These are phyloP conservation scores for Kwoniella bestiolae DNA, from an alignment of 768 basidiomycete species.

Conservation along the genomic window DNA sequence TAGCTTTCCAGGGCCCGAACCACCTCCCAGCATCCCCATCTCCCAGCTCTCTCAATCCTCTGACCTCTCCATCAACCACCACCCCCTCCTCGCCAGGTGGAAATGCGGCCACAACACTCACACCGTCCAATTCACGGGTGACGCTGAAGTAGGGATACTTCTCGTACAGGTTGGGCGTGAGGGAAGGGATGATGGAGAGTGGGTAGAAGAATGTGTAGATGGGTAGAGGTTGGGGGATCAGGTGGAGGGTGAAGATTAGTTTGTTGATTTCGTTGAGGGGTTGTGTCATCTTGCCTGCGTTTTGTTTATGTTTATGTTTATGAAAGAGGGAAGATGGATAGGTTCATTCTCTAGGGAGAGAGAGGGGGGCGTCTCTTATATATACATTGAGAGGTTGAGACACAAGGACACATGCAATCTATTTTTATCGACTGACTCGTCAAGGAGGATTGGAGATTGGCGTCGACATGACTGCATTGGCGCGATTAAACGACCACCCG, in stretches of 20 bases:
- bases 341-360: background rate
- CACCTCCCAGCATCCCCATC: conserved; percentile 29
- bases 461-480: no score
- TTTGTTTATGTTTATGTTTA: background rate
- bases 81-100: conserved; percentile 2
- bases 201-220: conserved; percentile 27
- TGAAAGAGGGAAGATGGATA: background rate
- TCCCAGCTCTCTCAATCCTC: conserved; percentile 29
- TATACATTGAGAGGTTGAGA: no score
- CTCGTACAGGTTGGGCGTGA: conserved; percentile 1
- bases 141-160: conserved; percentile 23
- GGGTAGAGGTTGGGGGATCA: conserved; percentile 9
- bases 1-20: conserved; percentile 26
- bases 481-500: background rate
- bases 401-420: no score
- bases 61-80: conserved; percentile 19
- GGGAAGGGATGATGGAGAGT: background rate
- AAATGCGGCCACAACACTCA: conserved; percentile 18
- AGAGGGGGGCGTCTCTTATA: background rate
- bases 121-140: conserved; percentile 5
- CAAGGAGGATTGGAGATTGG: no score
- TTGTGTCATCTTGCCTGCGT: background rate
- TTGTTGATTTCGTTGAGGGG: conserved; percentile 12
- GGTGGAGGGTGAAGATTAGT: conserved; percentile 10
- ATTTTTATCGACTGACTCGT: no score